Base-by-base conservation (phyloP, 768 basidiomycete species). In the Boletus barrowsii region DNA sequence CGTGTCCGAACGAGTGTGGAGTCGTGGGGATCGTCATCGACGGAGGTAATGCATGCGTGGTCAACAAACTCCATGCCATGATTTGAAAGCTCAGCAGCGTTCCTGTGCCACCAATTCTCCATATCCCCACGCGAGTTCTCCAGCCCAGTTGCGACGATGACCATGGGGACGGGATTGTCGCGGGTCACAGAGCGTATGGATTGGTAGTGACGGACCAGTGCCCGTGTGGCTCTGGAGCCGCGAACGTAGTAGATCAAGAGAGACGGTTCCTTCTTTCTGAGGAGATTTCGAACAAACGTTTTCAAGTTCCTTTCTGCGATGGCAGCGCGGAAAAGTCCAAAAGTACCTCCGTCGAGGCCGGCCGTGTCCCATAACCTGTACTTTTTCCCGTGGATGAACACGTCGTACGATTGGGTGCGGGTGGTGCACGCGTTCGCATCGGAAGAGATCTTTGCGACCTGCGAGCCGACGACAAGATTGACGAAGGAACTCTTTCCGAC, bases 161-260 rank as follows among this genome's bases (percentile, higher is more conserved):
- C 66, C 44, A 74, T 69, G 1, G 78, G 75, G 8, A 73, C 68
- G 8, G 61, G 20, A 7, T 47, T 55, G 11, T 62, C 58, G 35
- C 67, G 73, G 18, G 71, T 68, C 11, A 68, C 63, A 5, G 68
- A 60, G 40, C 62, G 56, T 37, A 77, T 68, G 2, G 70, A 60
- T 24, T 57, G 61, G 62, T 74, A 79, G 60, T 78, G 78, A 36
- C 68, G 66, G n/a, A 69, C 60, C 37, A 71, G 57, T 9, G 69
- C 63, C n/a, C 71, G 73, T 30, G 64, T 73, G 51, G 76, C 70
- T 49, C 76, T 66, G 9, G 77, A 72, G 5, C 62, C 74, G 20
- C 74, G 72, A 59, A 76, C 68, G 54, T 69, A 71, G 57, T 71
- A 78, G 6, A 79, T 60, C 20, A 79, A 70, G 42, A 79, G 74